Base-by-base conservation (phyloP, 257 asterid genomes). In the Craterostigma plantagineum region DNA sequence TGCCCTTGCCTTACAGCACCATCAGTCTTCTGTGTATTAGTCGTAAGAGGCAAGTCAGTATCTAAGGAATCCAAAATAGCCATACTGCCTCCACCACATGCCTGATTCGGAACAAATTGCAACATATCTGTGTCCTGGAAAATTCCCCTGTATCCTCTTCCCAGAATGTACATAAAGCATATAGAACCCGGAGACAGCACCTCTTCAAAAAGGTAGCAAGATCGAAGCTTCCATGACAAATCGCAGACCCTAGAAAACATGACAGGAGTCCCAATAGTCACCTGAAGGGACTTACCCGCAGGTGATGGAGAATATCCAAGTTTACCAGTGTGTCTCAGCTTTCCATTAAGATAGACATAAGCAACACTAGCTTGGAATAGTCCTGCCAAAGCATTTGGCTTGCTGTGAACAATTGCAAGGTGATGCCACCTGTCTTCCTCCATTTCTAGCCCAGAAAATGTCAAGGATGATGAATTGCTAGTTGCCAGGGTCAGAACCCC, bases 381-480 rank as follows among this genome's bases (percentile, higher is more conserved):
- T 50, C 99, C 99, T 46, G 95, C 99, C 91, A 90, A 76, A 55
- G 99, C 99, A 71, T 83, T 83, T 37, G 99, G 99, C 63, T 90
- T 90, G 72, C 94, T 83, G 60, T 90, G 99, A 61, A 90, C 99
- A 60, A 90, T 72, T 48, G 94, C 92, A 16, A 90, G 92, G 68
- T 90, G 99, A 83, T 90, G 79, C 99, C 99, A 90, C 67, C 95
- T 70, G 42, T 91, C 94, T 72, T 90, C 99, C 65, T 77, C 92
- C 72, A 90, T 70, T 59, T 83, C 99, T 64, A 80, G 60, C 58
- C 87, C 95, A 54, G 91, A 50, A 66, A 80, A 90, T 18, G 95
- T 74, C 64, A 83, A 64, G 43, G 80, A 90, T 56, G 94, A 77
- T 58, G 95, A 73, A 51, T 67, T 90, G 77, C 99, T 90, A 14